Evolutionary conservation across 352 stramenopile species (phyloP), one percentile per base, ranked within the genome.

Genomic region (Elongisporangium prolatum): DNA sequence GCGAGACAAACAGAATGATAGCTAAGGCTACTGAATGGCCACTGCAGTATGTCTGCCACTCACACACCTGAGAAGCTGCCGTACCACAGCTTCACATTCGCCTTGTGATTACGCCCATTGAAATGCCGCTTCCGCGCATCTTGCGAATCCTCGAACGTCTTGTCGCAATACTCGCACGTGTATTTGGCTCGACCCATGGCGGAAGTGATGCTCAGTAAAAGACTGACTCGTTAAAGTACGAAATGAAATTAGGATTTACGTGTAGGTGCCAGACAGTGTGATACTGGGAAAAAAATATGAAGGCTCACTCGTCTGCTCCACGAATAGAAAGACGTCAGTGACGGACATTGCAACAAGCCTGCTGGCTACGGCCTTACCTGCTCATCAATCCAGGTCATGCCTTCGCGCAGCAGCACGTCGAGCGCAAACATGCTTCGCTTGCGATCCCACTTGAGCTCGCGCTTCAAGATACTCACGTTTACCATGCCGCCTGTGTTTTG

Each of bases 381-480:
- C 28, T 96, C 80, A 69, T 99, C 97, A 24, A 99, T 63, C 97
- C 97, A 99, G 28, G 89, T 96, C 91, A 99, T 98, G 51, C 95
- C 95, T 69, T 98, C 89, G 22, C 85, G 73, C 17, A 98, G 65
- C 37, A 99, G 77, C 37, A 98, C 67, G 59, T 96, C 88, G 5
- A 99, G 71, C 17, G 89, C 92, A 24, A 97, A 72, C 64, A 96
- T 93, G 34, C 88, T 96, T 16, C 96, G 80, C 59, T 98, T 97
- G 38, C 88, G 78, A 60, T 91, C 85, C 95, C 95, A 99, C 6
- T 75, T 64, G 24, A 97, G 77, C 57, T 87, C 75, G 24, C 80
- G 74, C 18, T 70, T 71, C 20, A 99, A 73, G 56, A 96, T 80
- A 52, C 84, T 80, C 47, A 91, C 70, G 34, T 88, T 97, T 11